Conservation (phyloP, 768 basidiomycete genomes). For the Lactarius hengduanensis region DNA sequence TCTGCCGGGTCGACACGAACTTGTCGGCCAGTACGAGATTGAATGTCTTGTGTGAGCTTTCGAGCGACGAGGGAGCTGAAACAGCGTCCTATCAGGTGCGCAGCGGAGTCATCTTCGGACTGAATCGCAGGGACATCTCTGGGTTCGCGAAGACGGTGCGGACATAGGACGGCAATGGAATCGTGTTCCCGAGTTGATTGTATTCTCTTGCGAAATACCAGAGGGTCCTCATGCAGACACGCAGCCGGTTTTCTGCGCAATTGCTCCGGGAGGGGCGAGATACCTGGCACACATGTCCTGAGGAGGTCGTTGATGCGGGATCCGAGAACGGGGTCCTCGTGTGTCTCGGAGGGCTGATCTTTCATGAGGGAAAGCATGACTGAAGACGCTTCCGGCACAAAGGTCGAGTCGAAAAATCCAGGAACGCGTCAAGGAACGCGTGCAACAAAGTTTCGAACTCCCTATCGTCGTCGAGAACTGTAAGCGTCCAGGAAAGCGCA, state of each 20-base stretch:
- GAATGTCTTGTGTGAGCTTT: not conserved
- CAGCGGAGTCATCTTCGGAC: not conserved
- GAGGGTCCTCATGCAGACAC: constrained; percentile 5
- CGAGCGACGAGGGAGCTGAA: not conserved
- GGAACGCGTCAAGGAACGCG: too few species aligned
- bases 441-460: constrained; percentile 13
- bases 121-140: not conserved
- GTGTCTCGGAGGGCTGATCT: too few species aligned
- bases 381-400: not conserved
- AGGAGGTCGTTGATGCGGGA: constrained; percentile 12
- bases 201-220: constrained; percentile 12
- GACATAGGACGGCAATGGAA: not conserved
- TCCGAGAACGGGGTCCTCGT: constrained; percentile 9
- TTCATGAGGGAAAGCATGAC: constrained; percentile 2
- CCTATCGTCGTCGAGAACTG: constrained; percentile 5
- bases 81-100: not conserved
- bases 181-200: not conserved
- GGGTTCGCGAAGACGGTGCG: not conserved
- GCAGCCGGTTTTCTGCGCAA: not conserved
- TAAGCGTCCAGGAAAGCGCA: constrained; percentile 16
- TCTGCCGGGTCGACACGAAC: too few species aligned
- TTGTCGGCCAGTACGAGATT: not conserved
- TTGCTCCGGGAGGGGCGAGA: constrained; percentile 3
- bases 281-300: constrained; percentile 3
- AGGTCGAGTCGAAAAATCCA: not conserved